Base-by-base conservation (phyloP, 495 filamentous ascomycete genomes). In the Penicillium macrosclerotiorum region DNA sequence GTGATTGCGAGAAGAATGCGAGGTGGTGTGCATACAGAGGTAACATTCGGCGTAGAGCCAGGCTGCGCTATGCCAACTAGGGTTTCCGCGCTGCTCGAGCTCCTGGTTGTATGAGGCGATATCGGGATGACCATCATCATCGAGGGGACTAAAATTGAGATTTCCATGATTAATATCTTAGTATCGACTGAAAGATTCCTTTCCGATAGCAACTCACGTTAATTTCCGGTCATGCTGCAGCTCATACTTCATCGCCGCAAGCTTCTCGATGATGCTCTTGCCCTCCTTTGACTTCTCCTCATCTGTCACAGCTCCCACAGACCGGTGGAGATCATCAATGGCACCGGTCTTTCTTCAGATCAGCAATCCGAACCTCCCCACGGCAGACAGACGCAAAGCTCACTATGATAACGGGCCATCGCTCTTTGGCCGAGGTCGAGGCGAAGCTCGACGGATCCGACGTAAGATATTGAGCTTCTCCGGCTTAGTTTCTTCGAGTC, bases 11-110 rank as follows among this genome's bases (percentile, higher is more conserved):
- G 14, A 8, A 12, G 8, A 9, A 9, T 39, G 13, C 6, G 13
- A 39, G 25, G 25, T 19, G 13, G 42, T 61, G 7, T 63, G 84
- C 85, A 82, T 78, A 80, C 95, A 96, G 14, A 98, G 77, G 59
- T 97, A 98, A 72, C 93, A 97, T 72, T 98, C 93, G 17, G 83
- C 72, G 65, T 78, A 98, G 7, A 97, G 79, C 93, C 93, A 98
- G 2, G 90, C 71, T 5, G 82, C 82, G 41, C 85, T 73, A 63
- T 88, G 85, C 93, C 93, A 98, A 24, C 76, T 82, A 0, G 86
- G 83, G 42, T 74, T 76, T 32, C 86, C 88, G 12, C 90, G 76
- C 48, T 81, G 66, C 46, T 85, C 77, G n/a, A 97, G 69, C 62
- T 96, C 89, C 42, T 81, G 62, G 62, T 97, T 98, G 66, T 96